Evolutionary conservation across 2,329 filamentous ascomycete species (phyloP).

Genomic region (Sclerotinia spermophila): DNA sequence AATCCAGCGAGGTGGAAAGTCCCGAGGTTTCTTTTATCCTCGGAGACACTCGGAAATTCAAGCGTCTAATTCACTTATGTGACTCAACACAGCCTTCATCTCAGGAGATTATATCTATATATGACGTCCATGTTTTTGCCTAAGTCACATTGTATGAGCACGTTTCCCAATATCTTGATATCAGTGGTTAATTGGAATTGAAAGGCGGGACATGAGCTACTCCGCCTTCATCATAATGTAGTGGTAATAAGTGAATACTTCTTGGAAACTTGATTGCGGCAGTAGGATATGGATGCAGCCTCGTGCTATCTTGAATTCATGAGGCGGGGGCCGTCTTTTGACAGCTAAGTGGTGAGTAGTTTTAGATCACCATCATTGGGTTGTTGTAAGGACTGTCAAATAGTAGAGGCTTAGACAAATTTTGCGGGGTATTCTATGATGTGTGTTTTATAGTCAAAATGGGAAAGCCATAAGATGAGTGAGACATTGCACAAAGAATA

Average conservation of each 20-base stretch:
- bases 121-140: too few species aligned
- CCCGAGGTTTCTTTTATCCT: background rate
- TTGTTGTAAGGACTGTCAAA: background rate
- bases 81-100: too few species aligned
- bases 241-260: background rate
- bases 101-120: background rate
- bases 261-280: background rate
- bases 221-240: background rate
- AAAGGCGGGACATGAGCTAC: too few species aligned
- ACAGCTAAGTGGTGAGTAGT: background rate
- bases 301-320: background rate
- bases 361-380: background rate
- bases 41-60: background rate
- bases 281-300: too few species aligned
- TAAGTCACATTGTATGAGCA: background rate
- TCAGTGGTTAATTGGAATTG: background rate
- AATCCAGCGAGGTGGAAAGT: too few species aligned
- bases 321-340: background rate
- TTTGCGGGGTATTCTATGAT: fast-evolving
- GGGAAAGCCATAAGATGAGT: background rate
- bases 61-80: background rate
- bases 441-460: background rate
- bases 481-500: background rate
- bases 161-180: background rate
- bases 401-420: background rate